Conservation (phyloP, 495 filamentous ascomycete genomes). For the Podospora didyma region DNA sequence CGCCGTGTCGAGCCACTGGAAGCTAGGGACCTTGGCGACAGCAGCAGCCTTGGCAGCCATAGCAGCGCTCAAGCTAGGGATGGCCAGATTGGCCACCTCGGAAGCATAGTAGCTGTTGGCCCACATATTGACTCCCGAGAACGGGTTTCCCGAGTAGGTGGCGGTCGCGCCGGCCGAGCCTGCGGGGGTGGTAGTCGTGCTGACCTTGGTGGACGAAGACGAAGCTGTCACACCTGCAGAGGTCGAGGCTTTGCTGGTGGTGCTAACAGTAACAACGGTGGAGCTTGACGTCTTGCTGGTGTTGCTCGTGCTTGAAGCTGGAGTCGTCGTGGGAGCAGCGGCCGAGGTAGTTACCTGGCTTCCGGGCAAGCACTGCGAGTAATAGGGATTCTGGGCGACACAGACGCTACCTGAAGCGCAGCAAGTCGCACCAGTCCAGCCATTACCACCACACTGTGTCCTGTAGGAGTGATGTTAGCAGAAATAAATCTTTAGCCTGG, state of each 20-base stretch:
- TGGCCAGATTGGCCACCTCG: conserved; percentile 47
- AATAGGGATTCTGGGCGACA: conserved; percentile 40
- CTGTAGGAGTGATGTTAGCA: conserved; percentile 16
- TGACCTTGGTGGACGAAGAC: too few relatives aligned
- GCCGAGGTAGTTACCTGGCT: conserved; percentile 18
- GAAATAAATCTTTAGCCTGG: too few relatives aligned
- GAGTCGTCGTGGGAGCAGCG: conserved; percentile 9
- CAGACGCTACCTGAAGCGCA: conserved; percentile 44
- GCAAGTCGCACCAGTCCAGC: conserved; percentile 44
- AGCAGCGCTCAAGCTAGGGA: conserved; percentile 40
- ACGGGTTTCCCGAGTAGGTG: conserved; percentile 48
- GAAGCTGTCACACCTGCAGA: too few relatives aligned
- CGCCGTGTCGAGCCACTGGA: conserved; percentile 64
- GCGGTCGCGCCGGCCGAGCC: conserved; percentile 22
- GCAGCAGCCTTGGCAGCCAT: conserved; percentile 44
- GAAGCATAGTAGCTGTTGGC: conserved; percentile 57
- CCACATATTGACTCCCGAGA: conserved; percentile 49
- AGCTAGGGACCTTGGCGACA: conserved; percentile 66
- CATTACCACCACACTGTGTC: conserved; percentile 48
- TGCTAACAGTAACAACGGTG: not conserved
- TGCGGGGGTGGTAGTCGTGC: not conserved
- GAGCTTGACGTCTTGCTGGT: conserved; percentile 10
- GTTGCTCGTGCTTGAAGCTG: conserved; percentile 10
- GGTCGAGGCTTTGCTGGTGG: not conserved
- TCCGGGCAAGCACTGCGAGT: conserved; percentile 45